Percentiles rank a stretch among this genome's conserved stretches.
Evolutionary conservation across 1,284 basidiomycete species (phyloP).

Genomic region (Rhodotorula sp.): DNA sequence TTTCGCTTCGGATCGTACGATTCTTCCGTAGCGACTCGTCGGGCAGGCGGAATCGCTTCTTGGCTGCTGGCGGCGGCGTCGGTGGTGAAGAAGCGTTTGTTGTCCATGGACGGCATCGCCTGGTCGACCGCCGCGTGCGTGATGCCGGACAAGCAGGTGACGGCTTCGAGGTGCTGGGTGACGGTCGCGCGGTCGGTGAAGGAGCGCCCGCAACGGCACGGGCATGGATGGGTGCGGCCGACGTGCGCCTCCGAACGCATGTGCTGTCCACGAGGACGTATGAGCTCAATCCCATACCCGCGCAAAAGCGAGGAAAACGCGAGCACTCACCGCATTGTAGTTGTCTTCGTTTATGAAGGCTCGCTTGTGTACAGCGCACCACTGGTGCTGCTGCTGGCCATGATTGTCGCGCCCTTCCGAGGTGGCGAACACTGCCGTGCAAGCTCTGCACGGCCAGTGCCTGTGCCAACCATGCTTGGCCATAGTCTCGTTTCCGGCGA

Average conservation of each 20-base stretch:
- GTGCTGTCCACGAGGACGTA: slow-evolving; percentile 30
- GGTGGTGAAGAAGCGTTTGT: slow-evolving; percentile 51
- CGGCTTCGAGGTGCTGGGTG: slow-evolving; percentile 56
- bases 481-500: slow-evolving; percentile 39
- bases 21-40: neutral
- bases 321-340: neutral
- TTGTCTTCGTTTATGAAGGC: neutral
- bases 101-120: slow-evolving; percentile 50
- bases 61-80: slow-evolving; percentile 42
- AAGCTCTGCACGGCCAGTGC: slow-evolving; percentile 17
- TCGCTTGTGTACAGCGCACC: neutral
- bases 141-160: slow-evolving; percentile 51
- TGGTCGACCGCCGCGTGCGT: slow-evolving; percentile 47
- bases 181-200: slow-evolving; percentile 57
- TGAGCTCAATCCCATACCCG: neutral
- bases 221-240: neutral
- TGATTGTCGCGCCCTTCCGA: slow-evolving; percentile 55
- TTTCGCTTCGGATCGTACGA: neutral
- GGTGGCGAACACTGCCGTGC: slow-evolving; percentile 48
- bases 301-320: neutral
- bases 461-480: slow-evolving; percentile 5
- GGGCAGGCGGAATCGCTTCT: slow-evolving; percentile 23
- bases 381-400: slow-evolving; percentile 54
- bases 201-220: slow-evolving; percentile 49
- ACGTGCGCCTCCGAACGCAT: slow-evolving; percentile 50